Evolutionary conservation across 768 basidiomycete species (phyloP).

Genomic region (Trametes elegans): DNA sequence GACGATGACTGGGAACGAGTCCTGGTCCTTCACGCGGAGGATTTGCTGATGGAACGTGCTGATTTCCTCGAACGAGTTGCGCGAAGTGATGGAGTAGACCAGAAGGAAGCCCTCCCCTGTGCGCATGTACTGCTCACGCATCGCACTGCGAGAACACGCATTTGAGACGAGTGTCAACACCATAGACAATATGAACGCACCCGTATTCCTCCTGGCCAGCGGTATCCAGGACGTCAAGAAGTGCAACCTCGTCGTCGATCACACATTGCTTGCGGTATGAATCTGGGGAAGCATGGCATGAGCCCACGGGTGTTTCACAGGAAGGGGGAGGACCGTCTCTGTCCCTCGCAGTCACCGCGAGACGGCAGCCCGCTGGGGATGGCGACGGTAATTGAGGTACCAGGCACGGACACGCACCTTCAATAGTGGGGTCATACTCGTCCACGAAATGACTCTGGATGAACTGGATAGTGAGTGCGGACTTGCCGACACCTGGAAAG

Average conservation of each 20-base stretch:
- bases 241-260: slow-evolving; percentile 97
- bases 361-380: not conserved
- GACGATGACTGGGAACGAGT: slow-evolving; percentile 91
- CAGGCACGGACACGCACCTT: slow-evolving; percentile 48
- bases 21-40: slow-evolving; percentile 93
- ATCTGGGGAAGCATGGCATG: slow-evolving; percentile 45
- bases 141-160: slow-evolving; percentile 60
- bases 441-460: slow-evolving; percentile 94
- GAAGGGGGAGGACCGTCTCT: not conserved
- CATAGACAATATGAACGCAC: slow-evolving; percentile 43
- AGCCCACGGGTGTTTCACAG: not conserved
- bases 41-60: slow-evolving; percentile 96
- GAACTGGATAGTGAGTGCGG: slow-evolving; percentile 95
- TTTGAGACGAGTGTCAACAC: not conserved
- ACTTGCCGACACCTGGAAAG: slow-evolving; percentile 68
- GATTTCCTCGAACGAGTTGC: slow-evolving; percentile 97
- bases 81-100: slow-evolving; percentile 97
- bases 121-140: slow-evolving; percentile 99
- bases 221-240: slow-evolving; percentile 95
- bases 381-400: not conserved
- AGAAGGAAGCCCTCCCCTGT: slow-evolving; percentile 97
- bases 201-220: slow-evolving; percentile 99
- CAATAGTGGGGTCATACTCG: slow-evolving; percentile 95
- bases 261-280: slow-evolving; percentile 97
- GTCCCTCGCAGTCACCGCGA: not conserved